phyloP scores from a whole-genome alignment of 495 filamentous ascomycete genomes.

The Penicillium dipodomyicola region DNA sequence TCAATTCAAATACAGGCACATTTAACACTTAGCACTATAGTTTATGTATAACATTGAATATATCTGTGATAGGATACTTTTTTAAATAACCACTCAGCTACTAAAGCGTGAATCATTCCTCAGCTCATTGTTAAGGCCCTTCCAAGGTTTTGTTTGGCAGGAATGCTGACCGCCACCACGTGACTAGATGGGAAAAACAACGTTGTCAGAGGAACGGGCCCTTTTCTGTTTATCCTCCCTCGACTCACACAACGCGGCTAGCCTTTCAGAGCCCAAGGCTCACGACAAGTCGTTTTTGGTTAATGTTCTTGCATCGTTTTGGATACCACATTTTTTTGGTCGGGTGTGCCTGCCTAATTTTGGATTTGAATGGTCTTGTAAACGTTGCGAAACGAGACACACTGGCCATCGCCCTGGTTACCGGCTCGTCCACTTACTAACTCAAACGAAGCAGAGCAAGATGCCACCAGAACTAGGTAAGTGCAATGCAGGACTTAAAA shows the following conservation, averaged over 20 bases:
- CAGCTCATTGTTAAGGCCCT: slow-evolving; percentile 1
- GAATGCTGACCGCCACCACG: slow-evolving; percentile 26
- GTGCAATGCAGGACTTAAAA: slow-evolving; percentile 3
- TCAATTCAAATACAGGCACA: background rate
- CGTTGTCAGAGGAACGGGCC: slow-evolving; percentile 36
- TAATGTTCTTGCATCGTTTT: slow-evolving; percentile 6
- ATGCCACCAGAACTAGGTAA: slow-evolving; percentile 32
- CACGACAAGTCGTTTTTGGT: slow-evolving; percentile 7
- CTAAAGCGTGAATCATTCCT: background rate
- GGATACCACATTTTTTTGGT: slow-evolving; percentile 17
- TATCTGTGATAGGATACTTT: background rate
- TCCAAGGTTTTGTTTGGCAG: slow-evolving; percentile 17
- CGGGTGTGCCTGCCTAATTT: slow-evolving; percentile 12
- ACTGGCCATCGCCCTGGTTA: slow-evolving; percentile 33
- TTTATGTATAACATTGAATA: background rate
- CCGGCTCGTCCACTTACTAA: slow-evolving; percentile 31
- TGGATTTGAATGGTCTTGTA: slow-evolving; percentile 8
- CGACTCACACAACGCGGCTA: slow-evolving; percentile 28
- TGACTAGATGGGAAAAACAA: slow-evolving; percentile 27
- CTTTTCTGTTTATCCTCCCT: slow-evolving; percentile 32
- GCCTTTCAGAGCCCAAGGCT: slow-evolving; percentile 12
- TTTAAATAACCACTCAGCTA: background rate
- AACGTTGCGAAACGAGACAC: slow-evolving; percentile 13
- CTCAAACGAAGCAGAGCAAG: slow-evolving; percentile 13
- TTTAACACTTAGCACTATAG: background rate